phyloP scores from a whole-genome alignment of 306 rosid species.

The Dalbergia oliveri region DNA sequence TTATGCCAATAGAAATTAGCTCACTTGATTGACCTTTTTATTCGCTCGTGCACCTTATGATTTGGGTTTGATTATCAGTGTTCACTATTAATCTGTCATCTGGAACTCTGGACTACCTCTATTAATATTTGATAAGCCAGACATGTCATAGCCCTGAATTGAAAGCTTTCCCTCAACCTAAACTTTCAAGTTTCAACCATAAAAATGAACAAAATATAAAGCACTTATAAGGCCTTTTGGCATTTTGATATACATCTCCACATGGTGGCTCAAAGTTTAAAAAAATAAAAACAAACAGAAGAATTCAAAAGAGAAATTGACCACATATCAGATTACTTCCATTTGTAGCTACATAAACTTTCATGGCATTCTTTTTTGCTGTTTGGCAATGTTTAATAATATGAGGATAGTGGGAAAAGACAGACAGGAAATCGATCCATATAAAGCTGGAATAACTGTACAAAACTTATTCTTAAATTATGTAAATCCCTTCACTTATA shows the following conservation, averaged over 20 bases:
- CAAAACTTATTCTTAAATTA: too few relatives aligned
- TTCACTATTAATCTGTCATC: too few relatives aligned
- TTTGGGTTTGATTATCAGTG: too few relatives aligned
- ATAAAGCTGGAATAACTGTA: not conserved
- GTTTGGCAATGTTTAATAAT: slow-evolving; percentile 23
- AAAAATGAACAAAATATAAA: slow-evolving; percentile 11
- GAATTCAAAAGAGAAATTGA: slow-evolving; percentile 39
- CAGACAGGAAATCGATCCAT: slow-evolving; percentile 22
- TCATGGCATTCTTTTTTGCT: slow-evolving; percentile 12
- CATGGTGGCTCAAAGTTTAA: slow-evolving; percentile 11
- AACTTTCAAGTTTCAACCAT: not conserved
- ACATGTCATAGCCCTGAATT: too few relatives aligned
- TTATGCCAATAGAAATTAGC: too few relatives aligned
- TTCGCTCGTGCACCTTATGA: too few relatives aligned
- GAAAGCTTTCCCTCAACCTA: too few relatives aligned
- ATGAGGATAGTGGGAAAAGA: slow-evolving; percentile 27
- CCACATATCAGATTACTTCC: slow-evolving; percentile 26
- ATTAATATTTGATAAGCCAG: too few relatives aligned
- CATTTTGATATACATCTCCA: slow-evolving; percentile 1
- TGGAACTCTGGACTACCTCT: too few relatives aligned
- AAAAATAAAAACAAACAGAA: not conserved
- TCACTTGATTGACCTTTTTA: too few relatives aligned
- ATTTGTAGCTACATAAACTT: slow-evolving; percentile 18
- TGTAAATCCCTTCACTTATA: too few relatives aligned
- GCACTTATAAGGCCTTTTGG: not conserved